Evolutionary conservation across 768 basidiomycete genomes (phyloP), one percentile per base, ranked within the genome.

Genomic region (Leccinum arenicola): DNA sequence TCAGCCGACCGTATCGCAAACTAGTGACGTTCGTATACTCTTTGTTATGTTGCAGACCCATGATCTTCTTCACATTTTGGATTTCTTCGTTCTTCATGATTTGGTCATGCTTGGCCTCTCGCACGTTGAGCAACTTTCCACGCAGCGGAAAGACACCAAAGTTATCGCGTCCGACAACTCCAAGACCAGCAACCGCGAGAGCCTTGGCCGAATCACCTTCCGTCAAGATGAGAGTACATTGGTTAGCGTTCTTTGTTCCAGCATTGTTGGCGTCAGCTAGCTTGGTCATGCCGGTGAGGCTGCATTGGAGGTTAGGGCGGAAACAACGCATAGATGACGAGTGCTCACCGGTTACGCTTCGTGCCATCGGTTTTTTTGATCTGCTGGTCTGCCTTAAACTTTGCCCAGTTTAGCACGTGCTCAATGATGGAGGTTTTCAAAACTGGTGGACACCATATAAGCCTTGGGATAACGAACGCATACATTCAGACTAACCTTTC

Each of bases 191-290:
- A 27, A 98, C 88, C 10, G 97, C 97, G 40, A 99, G 81, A 6
- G 95, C 87, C 73, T 98, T 98, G 80, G 97, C 97, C 23, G 97
- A 98, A 76, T 98, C 96, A 80, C 97, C 97, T 83, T 99, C 97
- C 0, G 97, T 98, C 4, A 99, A 78, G 59, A 99, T 99, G 55
- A 99, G 84, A 1, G 97, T 98, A 67, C 97, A 98, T 49, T 88
- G 80, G 50, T 82, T 81, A 6, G 85, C 94, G 47, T 86, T 77
- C 66, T 79, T 87, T 6, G 92, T 91, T 9, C 97, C 97, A 2
- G 97, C 97, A 66, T 94, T 95, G 78, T 99, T 98, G 50, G 97
- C 97, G 67, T 99, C 97, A 25, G 95, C 86, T 15, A 99, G 84
- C 71, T 98, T 98, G 47, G 91, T 84, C 71, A 98, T 78, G 47